Evolutionary conservation across 2,329 filamentous ascomycete species (phyloP).

Genomic region (Diplodia seriata): DNA sequence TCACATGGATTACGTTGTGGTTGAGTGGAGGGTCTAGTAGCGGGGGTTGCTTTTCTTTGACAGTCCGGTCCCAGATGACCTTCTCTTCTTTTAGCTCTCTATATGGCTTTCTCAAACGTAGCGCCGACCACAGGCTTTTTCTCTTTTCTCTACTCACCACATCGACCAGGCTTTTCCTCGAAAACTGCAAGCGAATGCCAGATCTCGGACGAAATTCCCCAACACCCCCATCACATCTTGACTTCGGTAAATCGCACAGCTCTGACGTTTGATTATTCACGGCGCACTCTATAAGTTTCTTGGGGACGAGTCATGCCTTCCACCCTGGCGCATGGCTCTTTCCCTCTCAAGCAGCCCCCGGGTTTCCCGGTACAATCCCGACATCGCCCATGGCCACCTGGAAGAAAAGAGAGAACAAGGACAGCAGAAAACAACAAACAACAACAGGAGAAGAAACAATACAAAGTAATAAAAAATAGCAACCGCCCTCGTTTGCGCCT

Average conservation of each 20-base stretch:
- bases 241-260: constrained; percentile 7
- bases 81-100: constrained; percentile 11
- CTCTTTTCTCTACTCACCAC: not conserved
- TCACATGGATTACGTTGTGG: not conserved
- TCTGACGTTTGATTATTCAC: not conserved
- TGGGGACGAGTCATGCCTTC: not conserved
- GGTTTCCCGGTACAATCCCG: not conserved
- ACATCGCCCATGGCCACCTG: not conserved
- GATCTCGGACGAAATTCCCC: not conserved
- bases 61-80: constrained; percentile 4
- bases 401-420: not conserved
- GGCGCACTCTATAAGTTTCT: not conserved
- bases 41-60: constrained; percentile 1
- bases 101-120: constrained; percentile 4
- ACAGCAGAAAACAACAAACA: not conserved
- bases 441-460: not conserved
- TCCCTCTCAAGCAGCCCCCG: not conserved
- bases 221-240: not conserved
- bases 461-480: not conserved
- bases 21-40: not conserved
- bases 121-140: not conserved
- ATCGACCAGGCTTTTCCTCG: constrained; percentile 1
- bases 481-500: not conserved
- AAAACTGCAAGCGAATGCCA: not conserved
- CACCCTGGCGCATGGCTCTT: not conserved